Conservation (phyloP, 202 grass and related monocot genomes). For the Sporobolus alterniflorus region DNA sequence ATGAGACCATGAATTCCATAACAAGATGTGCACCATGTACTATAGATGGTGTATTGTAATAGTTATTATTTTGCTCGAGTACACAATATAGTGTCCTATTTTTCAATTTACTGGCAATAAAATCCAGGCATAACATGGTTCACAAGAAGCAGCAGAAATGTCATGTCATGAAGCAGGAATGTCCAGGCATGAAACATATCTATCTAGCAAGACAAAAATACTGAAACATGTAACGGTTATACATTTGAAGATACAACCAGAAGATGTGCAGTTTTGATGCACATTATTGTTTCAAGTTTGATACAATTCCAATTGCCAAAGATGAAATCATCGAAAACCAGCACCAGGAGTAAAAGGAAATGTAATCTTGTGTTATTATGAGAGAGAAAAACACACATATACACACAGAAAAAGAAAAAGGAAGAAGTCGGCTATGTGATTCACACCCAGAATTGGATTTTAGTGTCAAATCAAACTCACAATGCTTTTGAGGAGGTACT, state of each 20-base stretch:
- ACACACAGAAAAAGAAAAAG: too few species aligned
- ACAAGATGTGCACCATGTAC: background rate
- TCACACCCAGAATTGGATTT: too few species aligned
- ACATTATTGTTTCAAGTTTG: too few species aligned
- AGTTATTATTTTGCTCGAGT: slow-evolving; percentile 1
- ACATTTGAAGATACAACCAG: background rate
- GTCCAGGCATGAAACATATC: slow-evolving; percentile 1
- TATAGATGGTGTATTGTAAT: background rate
- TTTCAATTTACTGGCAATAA: background rate
- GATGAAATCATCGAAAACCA: too few species aligned
- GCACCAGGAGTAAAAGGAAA: too few species aligned
- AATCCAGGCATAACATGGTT: background rate
- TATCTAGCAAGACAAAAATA: background rate
- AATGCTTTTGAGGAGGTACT: too few species aligned
- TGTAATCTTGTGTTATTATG: too few species aligned
- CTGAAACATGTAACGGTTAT: background rate
- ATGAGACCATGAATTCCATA: background rate
- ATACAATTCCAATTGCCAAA: too few species aligned
- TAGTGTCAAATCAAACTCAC: too few species aligned
- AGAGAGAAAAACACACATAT: too few species aligned
- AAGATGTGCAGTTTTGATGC: background rate
- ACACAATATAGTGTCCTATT: background rate
- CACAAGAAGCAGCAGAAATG: background rate
- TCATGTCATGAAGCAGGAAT: too few species aligned
- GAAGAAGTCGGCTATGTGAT: too few species aligned